These are phyloP conservation scores for Mycosphaerella arachidis DNA, from an alignment of 2,329 filamentous ascomycete genomes.

Conservation along the genomic window DNA sequence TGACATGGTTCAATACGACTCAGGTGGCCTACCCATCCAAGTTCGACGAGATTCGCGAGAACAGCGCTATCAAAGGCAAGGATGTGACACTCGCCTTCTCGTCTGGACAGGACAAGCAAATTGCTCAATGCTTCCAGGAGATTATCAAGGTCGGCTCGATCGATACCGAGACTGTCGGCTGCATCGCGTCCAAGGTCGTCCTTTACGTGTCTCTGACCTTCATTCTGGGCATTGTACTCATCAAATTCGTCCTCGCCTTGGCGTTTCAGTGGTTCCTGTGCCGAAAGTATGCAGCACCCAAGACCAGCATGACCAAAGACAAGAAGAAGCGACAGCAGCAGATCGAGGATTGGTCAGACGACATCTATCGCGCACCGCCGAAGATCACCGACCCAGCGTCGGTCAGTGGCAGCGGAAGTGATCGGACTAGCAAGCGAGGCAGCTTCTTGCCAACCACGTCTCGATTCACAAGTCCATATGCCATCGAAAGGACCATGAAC, in stretches of 20 bases:
- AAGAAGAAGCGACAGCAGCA: slow-evolving; percentile 81
- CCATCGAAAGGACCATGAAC: slow-evolving; percentile 58
- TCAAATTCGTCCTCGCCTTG: slow-evolving; percentile 83
- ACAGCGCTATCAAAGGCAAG: slow-evolving; percentile 67
- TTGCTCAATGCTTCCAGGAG: slow-evolving; percentile 83
- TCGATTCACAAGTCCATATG: slow-evolving; percentile 87
- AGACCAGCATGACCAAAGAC: slow-evolving; percentile 76
- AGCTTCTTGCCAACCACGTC: slow-evolving; percentile 94
- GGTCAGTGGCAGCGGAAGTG: slow-evolving; percentile 53
- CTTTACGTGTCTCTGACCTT: slow-evolving; percentile 89
- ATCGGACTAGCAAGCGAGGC: slow-evolving; percentile 71
- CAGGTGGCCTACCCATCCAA: slow-evolving; percentile 71
- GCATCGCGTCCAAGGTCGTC: slow-evolving; percentile 95
- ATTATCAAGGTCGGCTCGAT: slow-evolving; percentile 95
- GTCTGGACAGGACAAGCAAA: slow-evolving; percentile 68
- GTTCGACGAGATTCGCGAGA: slow-evolving; percentile 75
- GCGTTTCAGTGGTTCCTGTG: slow-evolving; percentile 96
- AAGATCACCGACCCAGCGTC: slow-evolving; percentile 68
- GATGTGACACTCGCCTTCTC: slow-evolving; percentile 90
- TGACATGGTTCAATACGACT: slow-evolving; percentile 82
- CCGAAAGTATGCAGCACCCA: slow-evolving; percentile 75
- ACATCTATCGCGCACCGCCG: slow-evolving; percentile 88
- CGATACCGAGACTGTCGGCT: slow-evolving; percentile 92
- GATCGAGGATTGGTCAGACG: slow-evolving; percentile 96
- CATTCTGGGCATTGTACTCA: slow-evolving; percentile 80